These are phyloP conservation scores for Acer negundo DNA, from an alignment of 345 rosid species.

Conservation along the genomic window DNA sequence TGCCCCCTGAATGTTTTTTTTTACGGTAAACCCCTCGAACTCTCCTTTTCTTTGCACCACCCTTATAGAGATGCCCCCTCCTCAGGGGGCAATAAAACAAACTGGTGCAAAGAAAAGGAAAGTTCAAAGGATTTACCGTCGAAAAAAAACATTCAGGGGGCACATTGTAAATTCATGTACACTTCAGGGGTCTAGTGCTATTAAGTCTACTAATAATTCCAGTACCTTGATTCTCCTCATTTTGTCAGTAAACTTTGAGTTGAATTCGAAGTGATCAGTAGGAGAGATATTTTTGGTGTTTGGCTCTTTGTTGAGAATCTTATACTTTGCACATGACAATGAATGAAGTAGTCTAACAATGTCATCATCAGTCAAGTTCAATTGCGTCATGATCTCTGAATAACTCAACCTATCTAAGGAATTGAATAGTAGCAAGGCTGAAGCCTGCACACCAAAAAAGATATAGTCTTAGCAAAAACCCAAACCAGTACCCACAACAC, in stretches of 20 bases:
- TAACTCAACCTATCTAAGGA: slow-evolving; percentile 61
- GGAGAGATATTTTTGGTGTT: slow-evolving; percentile 38
- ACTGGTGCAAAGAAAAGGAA: too few relatives aligned
- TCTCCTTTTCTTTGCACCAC: too few relatives aligned
- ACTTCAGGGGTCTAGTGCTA: too few relatives aligned
- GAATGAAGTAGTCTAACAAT: slow-evolving; percentile 66
- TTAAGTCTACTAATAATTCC: too few relatives aligned
- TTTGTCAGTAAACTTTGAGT: slow-evolving; percentile 64
- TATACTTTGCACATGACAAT: slow-evolving; percentile 54
- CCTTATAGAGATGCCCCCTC: too few relatives aligned
- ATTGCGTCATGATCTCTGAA: slow-evolving; percentile 64
- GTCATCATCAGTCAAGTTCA: slow-evolving; percentile 63
- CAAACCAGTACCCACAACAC: background rate
- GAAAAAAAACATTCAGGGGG: too few relatives aligned
- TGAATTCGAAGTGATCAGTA: slow-evolving; percentile 48
- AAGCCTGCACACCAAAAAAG: slow-evolving; percentile 46
- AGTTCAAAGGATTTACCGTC: too few relatives aligned
- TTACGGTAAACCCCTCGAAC: too few relatives aligned
- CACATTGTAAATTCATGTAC: too few relatives aligned
- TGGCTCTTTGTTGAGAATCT: slow-evolving; percentile 54
- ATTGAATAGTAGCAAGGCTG: slow-evolving; percentile 64
- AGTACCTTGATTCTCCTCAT: slow-evolving; percentile 75
- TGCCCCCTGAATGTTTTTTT: too few relatives aligned
- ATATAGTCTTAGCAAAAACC: background rate
- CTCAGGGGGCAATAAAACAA: too few relatives aligned